Evolutionary conservation across 768 basidiomycete species (phyloP).

Genomic region (Piloderma croceum): DNA sequence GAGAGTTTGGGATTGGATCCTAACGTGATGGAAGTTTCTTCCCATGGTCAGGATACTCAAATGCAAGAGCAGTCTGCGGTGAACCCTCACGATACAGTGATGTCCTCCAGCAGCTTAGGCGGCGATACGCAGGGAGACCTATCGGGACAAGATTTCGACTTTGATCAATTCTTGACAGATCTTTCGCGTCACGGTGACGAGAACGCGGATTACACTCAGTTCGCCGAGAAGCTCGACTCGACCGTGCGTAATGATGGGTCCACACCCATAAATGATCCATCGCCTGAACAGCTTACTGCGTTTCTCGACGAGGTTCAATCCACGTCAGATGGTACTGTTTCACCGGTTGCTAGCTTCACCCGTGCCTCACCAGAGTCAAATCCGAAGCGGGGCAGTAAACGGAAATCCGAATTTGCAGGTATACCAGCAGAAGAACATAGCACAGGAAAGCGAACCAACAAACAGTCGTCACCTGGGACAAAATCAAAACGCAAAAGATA

Average conservation of each 20-base stretch:
- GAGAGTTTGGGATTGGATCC: neutral
- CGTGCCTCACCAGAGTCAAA: neutral
- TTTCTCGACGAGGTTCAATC: constrained; percentile 40
- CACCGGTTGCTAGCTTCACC: neutral
- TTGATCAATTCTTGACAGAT: constrained; percentile 37
- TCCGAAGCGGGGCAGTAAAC: constrained; percentile 16
- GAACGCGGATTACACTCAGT: constrained; percentile 24
- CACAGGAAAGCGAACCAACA: constrained; percentile 13
- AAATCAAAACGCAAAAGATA: neutral
- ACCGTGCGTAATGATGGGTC: constrained; percentile 22
- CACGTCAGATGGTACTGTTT: constrained; percentile 10
- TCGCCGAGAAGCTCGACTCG: constrained; percentile 29
- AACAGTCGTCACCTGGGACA: constrained; percentile 16
- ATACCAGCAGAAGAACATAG: constrained; percentile 13
- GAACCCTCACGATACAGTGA: no score
- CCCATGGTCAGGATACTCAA: constrained; percentile 4
- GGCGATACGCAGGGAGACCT: no score
- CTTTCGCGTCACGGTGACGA: constrained; percentile 26
- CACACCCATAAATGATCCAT: constrained; percentile 25
- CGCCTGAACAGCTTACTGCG: constrained; percentile 34
- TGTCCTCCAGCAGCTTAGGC: no score
- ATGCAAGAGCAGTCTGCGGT: no score
- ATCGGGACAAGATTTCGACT: constrained; percentile 30
- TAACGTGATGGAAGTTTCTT: neutral
- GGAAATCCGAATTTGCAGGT: constrained; percentile 25